These are phyloP conservation scores for Pythium guiyangense DNA, from an alignment of 352 stramenopile species.

Conservation along the genomic window DNA sequence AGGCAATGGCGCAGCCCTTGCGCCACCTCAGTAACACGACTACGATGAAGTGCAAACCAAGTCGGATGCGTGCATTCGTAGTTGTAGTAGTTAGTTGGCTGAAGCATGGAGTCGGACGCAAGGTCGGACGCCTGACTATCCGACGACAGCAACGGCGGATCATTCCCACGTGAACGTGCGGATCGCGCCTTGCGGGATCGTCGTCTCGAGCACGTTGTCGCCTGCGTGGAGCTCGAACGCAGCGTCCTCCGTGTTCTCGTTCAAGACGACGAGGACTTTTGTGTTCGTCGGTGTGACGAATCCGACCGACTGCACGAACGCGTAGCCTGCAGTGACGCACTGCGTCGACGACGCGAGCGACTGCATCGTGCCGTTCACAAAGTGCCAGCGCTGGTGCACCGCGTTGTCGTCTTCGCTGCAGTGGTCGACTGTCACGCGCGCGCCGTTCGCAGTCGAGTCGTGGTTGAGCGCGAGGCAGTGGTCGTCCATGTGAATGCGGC, in stretches of 20 bases:
- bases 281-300: conserved; percentile 73
- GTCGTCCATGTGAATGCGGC: conserved; percentile 53
- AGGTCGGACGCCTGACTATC: too few relatives aligned
- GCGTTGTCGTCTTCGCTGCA: conserved; percentile 33
- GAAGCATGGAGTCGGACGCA: background rate
- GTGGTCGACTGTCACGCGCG: conserved; percentile 42
- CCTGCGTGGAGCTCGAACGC: conserved; percentile 56
- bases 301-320: conserved; percentile 59
- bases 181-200: conserved; percentile 54
- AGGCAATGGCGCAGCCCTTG: conserved; percentile 8
- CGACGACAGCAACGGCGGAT: background rate
- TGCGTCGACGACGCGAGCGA: conserved; percentile 33
- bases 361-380: conserved; percentile 53
- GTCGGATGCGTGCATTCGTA: background rate
- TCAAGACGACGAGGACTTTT: conserved; percentile 79
- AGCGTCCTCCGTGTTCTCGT: conserved; percentile 77
- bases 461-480: conserved; percentile 70
- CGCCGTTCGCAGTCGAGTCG: conserved; percentile 45
- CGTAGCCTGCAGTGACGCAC: conserved; percentile 77
- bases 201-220: conserved; percentile 39
- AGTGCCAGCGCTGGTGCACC: conserved; percentile 58
- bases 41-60: background rate
- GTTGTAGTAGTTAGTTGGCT: too few relatives aligned
- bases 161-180: conserved; percentile 72
- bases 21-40: background rate